These are phyloP conservation scores for Teratosphaeria nubilosa DNA, from an alignment of 2,329 filamentous ascomycete genomes.

Conservation along the genomic window DNA sequence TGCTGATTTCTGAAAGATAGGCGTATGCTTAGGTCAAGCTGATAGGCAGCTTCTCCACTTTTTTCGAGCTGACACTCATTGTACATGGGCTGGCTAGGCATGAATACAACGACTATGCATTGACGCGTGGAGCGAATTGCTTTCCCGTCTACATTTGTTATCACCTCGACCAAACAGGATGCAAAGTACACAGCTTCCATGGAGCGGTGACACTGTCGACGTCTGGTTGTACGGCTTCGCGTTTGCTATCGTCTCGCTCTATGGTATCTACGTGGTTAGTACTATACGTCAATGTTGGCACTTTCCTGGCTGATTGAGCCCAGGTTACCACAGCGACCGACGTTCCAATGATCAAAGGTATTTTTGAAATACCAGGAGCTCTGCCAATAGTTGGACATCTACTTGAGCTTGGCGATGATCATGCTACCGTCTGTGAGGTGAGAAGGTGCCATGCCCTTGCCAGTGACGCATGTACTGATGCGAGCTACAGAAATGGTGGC, in stretches of 20 bases:
- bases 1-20: background rate
- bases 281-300: background rate
- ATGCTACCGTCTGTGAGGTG: slow-evolving; percentile 40
- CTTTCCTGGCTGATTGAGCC: background rate
- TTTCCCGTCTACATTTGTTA: background rate
- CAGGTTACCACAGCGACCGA: slow-evolving; percentile 28
- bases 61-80: background rate
- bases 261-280: background rate
- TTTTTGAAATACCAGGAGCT: slow-evolving; percentile 43
- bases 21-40: background rate
- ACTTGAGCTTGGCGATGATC: slow-evolving; percentile 42
- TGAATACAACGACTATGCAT: too few relatives aligned
- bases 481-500: slow-evolving; percentile 30
- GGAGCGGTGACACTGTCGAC: background rate
- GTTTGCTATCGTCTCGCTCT: background rate
- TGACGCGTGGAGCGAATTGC: background rate
- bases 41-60: background rate
- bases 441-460: background rate
- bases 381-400: slow-evolving; percentile 43
- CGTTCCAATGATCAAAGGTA: slow-evolving; percentile 39
- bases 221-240: background rate
- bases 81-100: background rate
- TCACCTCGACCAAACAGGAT: background rate
- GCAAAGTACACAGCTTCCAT: background rate
- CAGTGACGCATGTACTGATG: background rate